phyloP scores from a whole-genome alignment of 2,329 filamentous ascomycete species.

The Scedosporium dehoogii region DNA sequence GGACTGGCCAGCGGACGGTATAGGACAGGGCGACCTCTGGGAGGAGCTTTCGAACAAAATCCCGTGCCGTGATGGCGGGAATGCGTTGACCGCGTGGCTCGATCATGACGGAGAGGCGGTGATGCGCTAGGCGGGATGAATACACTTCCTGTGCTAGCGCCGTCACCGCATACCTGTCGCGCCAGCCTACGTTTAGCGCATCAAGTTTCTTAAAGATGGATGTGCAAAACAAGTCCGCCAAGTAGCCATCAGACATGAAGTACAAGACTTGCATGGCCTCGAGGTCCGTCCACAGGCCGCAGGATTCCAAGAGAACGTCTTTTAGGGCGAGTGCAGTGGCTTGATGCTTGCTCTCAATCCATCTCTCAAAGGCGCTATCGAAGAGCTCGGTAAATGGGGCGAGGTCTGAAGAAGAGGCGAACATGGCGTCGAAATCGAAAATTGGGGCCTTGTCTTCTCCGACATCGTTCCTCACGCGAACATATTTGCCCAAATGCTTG shows the following conservation, averaged over 20 bases:
- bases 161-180: conserved; percentile 71
- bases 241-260: conserved; percentile 63
- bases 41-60: conserved; percentile 48
- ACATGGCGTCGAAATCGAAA: conserved; percentile 50
- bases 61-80: conserved; percentile 35
- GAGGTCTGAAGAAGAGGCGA: conserved; percentile 34
- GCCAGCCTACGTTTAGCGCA: conserved; percentile 51
- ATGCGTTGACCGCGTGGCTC: conserved; percentile 27
- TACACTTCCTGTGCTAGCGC: conserved; percentile 69
- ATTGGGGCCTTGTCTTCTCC: conserved; percentile 24
- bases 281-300: conserved; percentile 55
- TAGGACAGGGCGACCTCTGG: conserved; percentile 58
- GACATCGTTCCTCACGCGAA: conserved; percentile 18
- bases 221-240: conserved; percentile 54
- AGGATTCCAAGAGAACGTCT: conserved; percentile 56
- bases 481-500: conserved; percentile 54
- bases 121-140: conserved; percentile 43
- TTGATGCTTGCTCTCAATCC: conserved; percentile 67
- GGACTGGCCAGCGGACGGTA: conserved; percentile 54
- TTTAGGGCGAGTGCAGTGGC: conserved; percentile 58
- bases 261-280: conserved; percentile 63
- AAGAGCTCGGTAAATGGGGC: conserved; percentile 70
- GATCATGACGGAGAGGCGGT: conserved; percentile 52
- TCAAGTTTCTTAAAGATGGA: conserved; percentile 70
- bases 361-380: conserved; percentile 57